Base-by-base conservation (phyloP, 2,329 filamentous ascomycete species). In the Nectriaceae sp. region DNA sequence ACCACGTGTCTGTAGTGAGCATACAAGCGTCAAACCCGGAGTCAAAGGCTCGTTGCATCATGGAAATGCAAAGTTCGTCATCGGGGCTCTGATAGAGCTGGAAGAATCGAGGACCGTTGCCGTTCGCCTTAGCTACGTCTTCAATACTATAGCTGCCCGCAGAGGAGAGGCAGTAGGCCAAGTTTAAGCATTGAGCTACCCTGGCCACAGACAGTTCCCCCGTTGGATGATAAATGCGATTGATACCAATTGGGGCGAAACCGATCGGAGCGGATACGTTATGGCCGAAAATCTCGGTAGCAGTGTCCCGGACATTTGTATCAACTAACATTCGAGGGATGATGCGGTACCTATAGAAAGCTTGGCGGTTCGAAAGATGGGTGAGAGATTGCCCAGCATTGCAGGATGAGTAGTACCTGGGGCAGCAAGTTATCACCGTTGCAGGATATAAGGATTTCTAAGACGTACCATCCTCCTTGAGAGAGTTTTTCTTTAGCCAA, bases 311-410 rank as follows among this genome's bases (percentile, higher is more conserved):
- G 13, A 13, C 24, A 6, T 29, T 29, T 29, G 24, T 29, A 6
- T 29, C 24, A n/a, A n/a, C n/a, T n/a, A 29, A 6, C 24, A 29
- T 29, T 29, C 35, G 35, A 16, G n/a, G 35, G n/a, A 38, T 39
- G 20, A 21, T 39, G 18, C 16, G 5, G 13, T 18, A 20, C 13
- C 37, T 13, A 16, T 21, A 20, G 5, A 8, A 39, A 3, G 6
- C 18, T 18, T 21, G 5, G 18, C 37, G 5, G 20, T 47, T 51
- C 40, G n/a, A n/a, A n/a, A n/a, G n/a, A n/a, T n/a, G n/a, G n/a
- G n/a, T n/a, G n/a, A n/a, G n/a, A n/a, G n/a, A n/a, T n/a, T n/a
- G n/a, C n/a, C n/a, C n/a, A n/a, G n/a, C n/a, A n/a, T n/a, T n/a
- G n/a, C n/a, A n/a, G n/a, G n/a, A n/a, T n/a, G n/a, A n/a, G n/a